Percentiles rank a stretch among this genome's conserved stretches.
Conservation (phyloP, 2,329 filamentous ascomycete species). For the Microdochium nivale region DNA sequence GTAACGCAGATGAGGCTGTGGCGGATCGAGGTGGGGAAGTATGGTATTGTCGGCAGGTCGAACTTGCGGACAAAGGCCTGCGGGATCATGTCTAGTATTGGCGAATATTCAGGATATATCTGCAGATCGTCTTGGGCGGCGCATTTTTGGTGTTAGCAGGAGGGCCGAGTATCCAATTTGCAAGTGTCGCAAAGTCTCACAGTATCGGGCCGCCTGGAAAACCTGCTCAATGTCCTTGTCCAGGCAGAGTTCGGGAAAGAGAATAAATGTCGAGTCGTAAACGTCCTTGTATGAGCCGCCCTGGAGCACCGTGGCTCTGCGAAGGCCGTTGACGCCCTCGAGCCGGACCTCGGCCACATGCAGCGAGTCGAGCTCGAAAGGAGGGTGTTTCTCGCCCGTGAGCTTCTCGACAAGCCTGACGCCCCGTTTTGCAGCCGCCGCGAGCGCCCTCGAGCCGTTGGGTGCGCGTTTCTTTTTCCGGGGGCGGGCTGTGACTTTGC, state of each 20-base stretch:
- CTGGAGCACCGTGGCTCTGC: background rate
- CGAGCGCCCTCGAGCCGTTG: background rate
- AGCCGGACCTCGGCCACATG: background rate
- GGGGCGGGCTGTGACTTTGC: constrained; percentile 3
- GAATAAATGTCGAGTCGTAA: background rate
- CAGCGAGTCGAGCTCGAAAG: background rate
- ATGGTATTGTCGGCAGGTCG: background rate
- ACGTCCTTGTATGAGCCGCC: background rate
- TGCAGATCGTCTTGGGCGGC: background rate
- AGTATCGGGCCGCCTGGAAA: background rate
- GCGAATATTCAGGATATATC: background rate
- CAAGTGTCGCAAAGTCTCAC: no score
- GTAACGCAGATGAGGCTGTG: background rate
- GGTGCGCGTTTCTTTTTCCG: background rate
- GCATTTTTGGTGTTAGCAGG: background rate
- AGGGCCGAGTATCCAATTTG: background rate
- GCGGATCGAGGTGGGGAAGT: background rate
- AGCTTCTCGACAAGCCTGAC: background rate
- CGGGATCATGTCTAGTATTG: background rate
- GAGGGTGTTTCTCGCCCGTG: background rate
- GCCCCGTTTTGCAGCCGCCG: background rate
- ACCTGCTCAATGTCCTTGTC: background rate
- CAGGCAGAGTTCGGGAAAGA: background rate
- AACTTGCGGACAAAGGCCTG: background rate
- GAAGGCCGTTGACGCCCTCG: background rate